phyloP scores from a whole-genome alignment of 2,329 filamentous ascomycete species.

The Ophiostoma angusticollis region DNA sequence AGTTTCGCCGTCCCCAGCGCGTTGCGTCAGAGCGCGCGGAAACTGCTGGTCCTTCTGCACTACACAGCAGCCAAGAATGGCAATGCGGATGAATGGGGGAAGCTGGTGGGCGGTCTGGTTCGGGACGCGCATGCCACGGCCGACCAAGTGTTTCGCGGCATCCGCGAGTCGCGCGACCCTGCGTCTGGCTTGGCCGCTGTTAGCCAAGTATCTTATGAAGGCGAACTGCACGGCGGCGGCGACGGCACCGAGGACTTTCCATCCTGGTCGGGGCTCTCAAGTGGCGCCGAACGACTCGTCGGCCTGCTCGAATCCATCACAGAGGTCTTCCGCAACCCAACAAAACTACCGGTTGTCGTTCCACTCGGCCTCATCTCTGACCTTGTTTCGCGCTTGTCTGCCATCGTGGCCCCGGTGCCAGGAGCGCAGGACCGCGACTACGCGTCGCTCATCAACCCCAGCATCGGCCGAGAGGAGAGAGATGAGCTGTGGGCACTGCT shows the following conservation, averaged over 20 bases:
- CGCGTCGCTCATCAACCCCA: slow-evolving; percentile 52
- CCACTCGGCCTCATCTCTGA: slow-evolving; percentile 58
- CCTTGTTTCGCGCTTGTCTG: slow-evolving; percentile 55
- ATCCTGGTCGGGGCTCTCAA: slow-evolving; percentile 60
- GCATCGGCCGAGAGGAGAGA: slow-evolving; percentile 67
- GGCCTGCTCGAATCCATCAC: slow-evolving; percentile 53
- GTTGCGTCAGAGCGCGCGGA: slow-evolving; percentile 46
- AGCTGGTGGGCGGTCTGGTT: slow-evolving; percentile 48
- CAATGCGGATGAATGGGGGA: slow-evolving; percentile 65
- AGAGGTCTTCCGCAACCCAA: slow-evolving; percentile 49
- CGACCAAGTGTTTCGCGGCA: slow-evolving; percentile 64
- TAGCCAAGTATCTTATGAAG: slow-evolving; percentile 27
- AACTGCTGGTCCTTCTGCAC: slow-evolving; percentile 57
- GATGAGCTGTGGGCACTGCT: slow-evolving; percentile 64
- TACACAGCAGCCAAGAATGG: slow-evolving; percentile 72
- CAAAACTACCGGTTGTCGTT: slow-evolving; percentile 51
- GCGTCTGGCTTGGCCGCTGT: slow-evolving; percentile 38
- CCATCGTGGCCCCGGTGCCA: slow-evolving; percentile 40
- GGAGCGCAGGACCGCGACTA: slow-evolving; percentile 26
- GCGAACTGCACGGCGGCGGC: slow-evolving; percentile 34
- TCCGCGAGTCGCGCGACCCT: slow-evolving; percentile 73
- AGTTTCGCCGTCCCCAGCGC: slow-evolving; percentile 33
- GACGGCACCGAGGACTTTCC: slow-evolving; percentile 40
- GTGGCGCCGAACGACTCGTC: slow-evolving; percentile 57
- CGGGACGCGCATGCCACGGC: slow-evolving; percentile 56